Evolutionary conservation across 805 yeast species (phyloP).

Genomic region (Schwanniomyces sp.): DNA sequence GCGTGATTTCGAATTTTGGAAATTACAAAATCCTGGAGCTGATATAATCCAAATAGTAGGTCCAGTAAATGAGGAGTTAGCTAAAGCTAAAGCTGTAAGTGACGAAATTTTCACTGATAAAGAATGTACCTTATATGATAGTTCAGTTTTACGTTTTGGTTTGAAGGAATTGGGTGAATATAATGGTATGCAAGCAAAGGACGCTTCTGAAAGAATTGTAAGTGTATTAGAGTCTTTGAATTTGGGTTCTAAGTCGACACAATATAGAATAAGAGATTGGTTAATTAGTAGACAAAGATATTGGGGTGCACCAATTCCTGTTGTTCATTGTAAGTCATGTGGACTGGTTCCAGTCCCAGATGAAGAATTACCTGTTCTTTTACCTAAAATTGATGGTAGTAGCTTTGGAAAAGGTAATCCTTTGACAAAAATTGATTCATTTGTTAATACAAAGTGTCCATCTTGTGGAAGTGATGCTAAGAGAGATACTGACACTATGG

Average conservation of each 20-base stretch:
- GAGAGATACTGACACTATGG: conserved; percentile 98
- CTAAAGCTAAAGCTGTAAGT: conserved; percentile 33
- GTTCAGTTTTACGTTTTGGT: conserved; percentile 25
- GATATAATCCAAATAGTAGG: conserved; percentile 48
- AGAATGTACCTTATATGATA: conserved; percentile 39
- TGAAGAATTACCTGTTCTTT: conserved; percentile 73
- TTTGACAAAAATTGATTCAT: conserved; percentile 61
- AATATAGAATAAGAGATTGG: conserved; percentile 86
- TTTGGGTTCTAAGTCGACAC: conserved; percentile 49
- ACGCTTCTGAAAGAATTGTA: conserved; percentile 53
- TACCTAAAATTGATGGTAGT: conserved; percentile 63
- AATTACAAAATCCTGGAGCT: conserved; percentile 48
- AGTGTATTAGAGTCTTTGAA: conserved; percentile 35
- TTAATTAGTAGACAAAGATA: conserved; percentile 89
- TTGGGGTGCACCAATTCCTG: conserved; percentile 99
- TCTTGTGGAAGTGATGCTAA: conserved; percentile 60
- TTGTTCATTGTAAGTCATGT: conserved; percentile 80
- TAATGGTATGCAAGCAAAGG: conserved; percentile 46
- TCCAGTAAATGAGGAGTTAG: conserved; percentile 19
- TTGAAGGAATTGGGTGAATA: conserved; percentile 32
- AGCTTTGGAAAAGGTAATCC: conserved; percentile 63
- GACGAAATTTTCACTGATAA: conserved; percentile 49
- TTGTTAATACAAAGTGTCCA: conserved; percentile 78
- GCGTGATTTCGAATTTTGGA: conserved; percentile 85
- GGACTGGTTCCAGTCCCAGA: conserved; percentile 95